These are phyloP conservation scores for Moniliophthora roreri DNA, from an alignment of 1,284 basidiomycete genomes.

Conservation along the genomic window DNA sequence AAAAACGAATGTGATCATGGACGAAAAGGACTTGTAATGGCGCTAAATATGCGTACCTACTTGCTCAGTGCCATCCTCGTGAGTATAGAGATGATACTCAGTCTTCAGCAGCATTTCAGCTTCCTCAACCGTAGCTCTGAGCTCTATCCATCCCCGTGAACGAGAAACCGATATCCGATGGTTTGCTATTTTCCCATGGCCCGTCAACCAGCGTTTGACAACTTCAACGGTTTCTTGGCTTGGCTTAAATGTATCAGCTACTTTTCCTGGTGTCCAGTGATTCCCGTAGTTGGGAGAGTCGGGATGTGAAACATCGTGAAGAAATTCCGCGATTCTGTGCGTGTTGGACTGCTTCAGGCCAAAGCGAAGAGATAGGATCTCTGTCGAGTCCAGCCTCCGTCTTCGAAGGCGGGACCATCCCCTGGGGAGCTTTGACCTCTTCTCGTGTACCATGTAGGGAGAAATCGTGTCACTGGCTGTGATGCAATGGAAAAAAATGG, in stretches of 20 bases:
- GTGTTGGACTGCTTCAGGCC: constrained; percentile 46
- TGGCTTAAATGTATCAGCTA: constrained; percentile 33
- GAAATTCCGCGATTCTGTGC: constrained; percentile 37
- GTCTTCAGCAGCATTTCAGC: constrained; percentile 44
- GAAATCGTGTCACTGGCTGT: constrained; percentile 16
- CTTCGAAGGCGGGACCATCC: constrained; percentile 32
- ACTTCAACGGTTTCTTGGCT: constrained; percentile 34
- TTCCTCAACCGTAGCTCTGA: constrained; percentile 43
- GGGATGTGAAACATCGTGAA: constrained; percentile 46
- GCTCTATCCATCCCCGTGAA: constrained; percentile 41
- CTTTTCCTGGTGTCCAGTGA: constrained; percentile 29
- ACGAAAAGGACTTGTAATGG: not conserved
- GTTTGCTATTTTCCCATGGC: constrained; percentile 29
- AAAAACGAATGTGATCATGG: not conserved
- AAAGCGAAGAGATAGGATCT: constrained; percentile 40
- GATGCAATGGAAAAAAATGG: constrained; percentile 8
- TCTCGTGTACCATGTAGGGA: constrained; percentile 34
- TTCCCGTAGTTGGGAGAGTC: constrained; percentile 33
- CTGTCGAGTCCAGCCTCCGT: constrained; percentile 29
- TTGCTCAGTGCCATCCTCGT: constrained; percentile 35
- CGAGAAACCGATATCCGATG: constrained; percentile 32
- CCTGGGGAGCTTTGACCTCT: constrained; percentile 29
- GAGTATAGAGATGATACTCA: constrained; percentile 45
- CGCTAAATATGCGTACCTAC: constrained; percentile 26
- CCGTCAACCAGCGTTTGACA: constrained; percentile 42